phyloP scores from a whole-genome alignment of 148 eudicot genomes.

The Rheum nobile region DNA sequence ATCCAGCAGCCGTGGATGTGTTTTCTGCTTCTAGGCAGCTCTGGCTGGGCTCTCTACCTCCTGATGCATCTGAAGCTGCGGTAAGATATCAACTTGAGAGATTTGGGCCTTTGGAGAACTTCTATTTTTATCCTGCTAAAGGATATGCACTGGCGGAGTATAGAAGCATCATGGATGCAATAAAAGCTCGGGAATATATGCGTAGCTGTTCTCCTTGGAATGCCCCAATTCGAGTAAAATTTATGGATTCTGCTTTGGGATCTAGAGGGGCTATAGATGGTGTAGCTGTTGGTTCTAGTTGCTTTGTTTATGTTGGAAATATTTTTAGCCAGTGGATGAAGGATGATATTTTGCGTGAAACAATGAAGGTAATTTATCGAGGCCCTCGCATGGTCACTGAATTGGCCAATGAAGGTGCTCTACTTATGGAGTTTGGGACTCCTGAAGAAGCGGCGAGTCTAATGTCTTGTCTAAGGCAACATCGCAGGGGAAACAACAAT shows the following conservation, averaged over 20 bases:
- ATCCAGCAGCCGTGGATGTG: constrained; percentile 71
- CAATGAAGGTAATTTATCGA: constrained; percentile 37
- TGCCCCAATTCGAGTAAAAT: constrained; percentile 58
- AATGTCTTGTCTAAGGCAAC: constrained; percentile 58
- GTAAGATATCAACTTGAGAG: constrained; percentile 72
- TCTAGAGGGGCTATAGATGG: constrained; percentile 62
- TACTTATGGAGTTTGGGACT: constrained; percentile 74
- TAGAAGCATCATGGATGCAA: constrained; percentile 67
- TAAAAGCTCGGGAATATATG: constrained; percentile 73
- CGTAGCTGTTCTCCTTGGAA: constrained; percentile 76
- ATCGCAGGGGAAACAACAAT: constrained; percentile 41
- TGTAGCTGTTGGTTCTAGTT: constrained; percentile 72
- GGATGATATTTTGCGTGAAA: constrained; percentile 79
- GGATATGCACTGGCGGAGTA: constrained; percentile 70
- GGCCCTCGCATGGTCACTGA: constrained; percentile 75
- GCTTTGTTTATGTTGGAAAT: constrained; percentile 72
- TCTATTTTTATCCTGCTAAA: constrained; percentile 40
- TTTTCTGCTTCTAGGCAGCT: constrained; percentile 81
- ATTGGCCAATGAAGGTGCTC: constrained; percentile 64
- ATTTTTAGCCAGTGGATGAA: constrained; percentile 55
- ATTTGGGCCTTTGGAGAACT: constrained; percentile 70
- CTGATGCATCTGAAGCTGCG: constrained; percentile 68
- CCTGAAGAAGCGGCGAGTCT: constrained; percentile 85
- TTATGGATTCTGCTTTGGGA: constrained; percentile 79
- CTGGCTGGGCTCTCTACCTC: constrained; percentile 81